phyloP scores from a whole-genome alignment of 805 yeast genomes.

The Candida alai region DNA sequence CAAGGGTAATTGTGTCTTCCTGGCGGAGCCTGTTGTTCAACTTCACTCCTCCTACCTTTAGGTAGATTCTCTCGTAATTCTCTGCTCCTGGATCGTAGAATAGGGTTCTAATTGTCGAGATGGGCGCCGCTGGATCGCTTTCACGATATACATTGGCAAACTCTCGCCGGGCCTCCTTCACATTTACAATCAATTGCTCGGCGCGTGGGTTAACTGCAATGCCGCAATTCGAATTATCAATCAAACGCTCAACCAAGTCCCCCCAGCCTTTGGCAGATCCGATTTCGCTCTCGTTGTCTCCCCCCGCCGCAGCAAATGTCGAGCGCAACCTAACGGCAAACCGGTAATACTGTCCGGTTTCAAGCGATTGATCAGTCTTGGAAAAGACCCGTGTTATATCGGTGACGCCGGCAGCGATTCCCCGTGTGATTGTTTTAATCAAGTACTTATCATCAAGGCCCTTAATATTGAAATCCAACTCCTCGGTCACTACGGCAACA shows the following conservation, averaged over 20 bases:
- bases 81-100: conserved; percentile 61
- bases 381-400: conserved; percentile 79
- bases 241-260: conserved; percentile 72
- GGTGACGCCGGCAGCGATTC: conserved; percentile 85
- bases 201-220: conserved; percentile 81
- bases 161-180: conserved; percentile 66
- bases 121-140: conserved; percentile 44
- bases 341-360: conserved; percentile 63
- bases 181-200: conserved; percentile 61
- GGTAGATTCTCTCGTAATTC: conserved; percentile 56
- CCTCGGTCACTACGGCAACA: conserved; percentile 74
- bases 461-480: conserved; percentile 45
- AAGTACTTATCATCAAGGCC: no score
- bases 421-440: conserved; percentile 57
- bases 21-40: conserved; percentile 23
- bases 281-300: conserved; percentile 11
- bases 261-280: conserved; percentile 61
- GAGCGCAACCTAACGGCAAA: conserved; percentile 73
- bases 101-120: conserved; percentile 61
- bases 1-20: conserved; percentile 49
- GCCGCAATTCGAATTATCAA: conserved; percentile 69
- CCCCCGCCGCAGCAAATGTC: conserved; percentile 43
- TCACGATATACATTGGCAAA: conserved; percentile 20
- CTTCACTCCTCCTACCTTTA: conserved; percentile 51
- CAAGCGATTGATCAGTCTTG: conserved; percentile 54